phyloP scores from a whole-genome alignment of 192 early-diverging fungal genomes.

The Ambispora gerdemannii region DNA sequence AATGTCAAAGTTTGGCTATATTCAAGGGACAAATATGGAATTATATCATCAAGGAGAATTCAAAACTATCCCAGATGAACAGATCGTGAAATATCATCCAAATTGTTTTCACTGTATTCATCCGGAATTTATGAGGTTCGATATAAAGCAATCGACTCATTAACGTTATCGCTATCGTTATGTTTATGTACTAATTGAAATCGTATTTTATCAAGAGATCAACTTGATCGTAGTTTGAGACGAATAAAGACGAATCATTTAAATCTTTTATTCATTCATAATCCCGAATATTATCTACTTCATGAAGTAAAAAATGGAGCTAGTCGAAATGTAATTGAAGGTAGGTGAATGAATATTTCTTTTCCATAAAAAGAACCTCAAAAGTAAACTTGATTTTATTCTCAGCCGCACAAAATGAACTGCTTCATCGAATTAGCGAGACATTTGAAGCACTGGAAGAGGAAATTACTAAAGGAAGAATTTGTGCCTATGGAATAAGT shows the following conservation, averaged over 20 bases:
- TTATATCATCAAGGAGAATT: constrained; percentile 35
- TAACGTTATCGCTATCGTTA: too few species aligned
- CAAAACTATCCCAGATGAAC: constrained; percentile 34
- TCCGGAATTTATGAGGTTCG: constrained; percentile 43
- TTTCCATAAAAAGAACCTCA: too few species aligned
- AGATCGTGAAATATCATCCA: constrained; percentile 34
- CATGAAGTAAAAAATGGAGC: constrained; percentile 23
- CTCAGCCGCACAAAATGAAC: constrained; percentile 33
- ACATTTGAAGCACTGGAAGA: constrained; percentile 40
- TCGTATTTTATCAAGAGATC: constrained; percentile 31
- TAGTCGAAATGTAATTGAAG: neutral
- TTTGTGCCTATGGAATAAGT: constrained; percentile 40
- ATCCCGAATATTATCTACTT: constrained; percentile 43
- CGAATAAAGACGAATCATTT: constrained; percentile 34
- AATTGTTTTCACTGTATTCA: constrained; percentile 43
- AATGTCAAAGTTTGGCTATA: constrained; percentile 40
- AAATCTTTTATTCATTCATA: constrained; percentile 42
- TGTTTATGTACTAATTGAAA: neutral
- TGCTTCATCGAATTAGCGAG: constrained; percentile 31
- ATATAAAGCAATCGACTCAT: too few species aligned
- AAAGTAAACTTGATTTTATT: neutral
- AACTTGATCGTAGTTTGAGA: constrained; percentile 36
- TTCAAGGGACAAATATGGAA: constrained; percentile 38
- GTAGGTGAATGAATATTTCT: too few species aligned
- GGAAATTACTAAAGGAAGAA: constrained; percentile 37